These are phyloP conservation scores for Corymbia calophylla DNA, from an alignment of 441 rosid genomes.

Conservation along the genomic window DNA sequence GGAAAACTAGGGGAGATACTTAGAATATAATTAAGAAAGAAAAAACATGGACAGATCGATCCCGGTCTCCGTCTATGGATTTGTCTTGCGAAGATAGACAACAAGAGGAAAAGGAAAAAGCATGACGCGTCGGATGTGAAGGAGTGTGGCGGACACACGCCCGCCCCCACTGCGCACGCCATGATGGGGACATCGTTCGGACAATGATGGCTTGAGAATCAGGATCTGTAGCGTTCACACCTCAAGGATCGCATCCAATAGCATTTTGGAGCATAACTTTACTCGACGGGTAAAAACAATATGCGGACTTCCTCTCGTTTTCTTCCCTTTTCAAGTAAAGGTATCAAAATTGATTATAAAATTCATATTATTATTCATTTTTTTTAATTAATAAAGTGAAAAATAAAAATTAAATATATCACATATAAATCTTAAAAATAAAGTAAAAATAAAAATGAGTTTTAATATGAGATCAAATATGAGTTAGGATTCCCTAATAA, in stretches of 20 bases:
- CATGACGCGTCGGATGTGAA: background rate
- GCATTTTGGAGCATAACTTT: background rate
- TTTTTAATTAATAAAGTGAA: too few species aligned
- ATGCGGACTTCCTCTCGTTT: too few species aligned
- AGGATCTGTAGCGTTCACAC: background rate
- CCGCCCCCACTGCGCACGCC: background rate
- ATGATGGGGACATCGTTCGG: background rate
- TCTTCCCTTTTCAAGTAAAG: background rate
- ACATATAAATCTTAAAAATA: too few species aligned
- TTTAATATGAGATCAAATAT: too few species aligned
- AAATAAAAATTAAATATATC: too few species aligned
- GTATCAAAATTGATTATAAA: too few species aligned
- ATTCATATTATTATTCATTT: too few species aligned
- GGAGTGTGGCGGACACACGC: conserved; percentile 10
- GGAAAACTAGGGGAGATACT: background rate
- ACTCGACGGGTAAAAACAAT: background rate
- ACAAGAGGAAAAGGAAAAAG: background rate
- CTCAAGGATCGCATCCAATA: background rate
- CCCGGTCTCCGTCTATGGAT: background rate
- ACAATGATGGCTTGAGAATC: background rate
- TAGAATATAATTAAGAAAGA: background rate
- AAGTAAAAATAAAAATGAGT: too few species aligned
- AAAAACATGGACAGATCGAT: background rate
- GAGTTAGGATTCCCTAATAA: too few species aligned
- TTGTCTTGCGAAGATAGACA: background rate